These are phyloP conservation scores for Lachancea dasiensis DNA, from an alignment of 805 yeast genomes.

Conservation along the genomic window DNA sequence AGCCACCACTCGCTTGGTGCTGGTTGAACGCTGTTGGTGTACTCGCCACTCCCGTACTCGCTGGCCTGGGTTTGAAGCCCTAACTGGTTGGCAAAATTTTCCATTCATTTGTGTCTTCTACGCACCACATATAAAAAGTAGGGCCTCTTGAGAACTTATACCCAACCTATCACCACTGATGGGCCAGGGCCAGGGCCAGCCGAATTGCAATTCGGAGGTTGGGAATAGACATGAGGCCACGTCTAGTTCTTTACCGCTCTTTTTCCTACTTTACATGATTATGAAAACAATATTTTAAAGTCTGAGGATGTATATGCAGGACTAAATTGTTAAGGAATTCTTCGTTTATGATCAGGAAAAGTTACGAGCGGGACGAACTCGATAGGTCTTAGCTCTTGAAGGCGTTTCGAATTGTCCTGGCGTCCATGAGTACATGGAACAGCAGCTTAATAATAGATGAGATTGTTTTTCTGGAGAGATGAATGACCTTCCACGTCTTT, in stretches of 20 bases:
- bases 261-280: conserved; percentile 27
- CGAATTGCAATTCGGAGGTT: neutral
- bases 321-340: conserved; percentile 62
- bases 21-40: no score
- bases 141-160: no score
- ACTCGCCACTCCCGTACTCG: no score
- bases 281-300: conserved; percentile 32
- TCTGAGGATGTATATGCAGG: conserved; percentile 79
- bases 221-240: neutral
- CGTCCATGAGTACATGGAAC: conserved; percentile 28
- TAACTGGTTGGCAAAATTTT: conserved; percentile 4
- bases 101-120: no score
- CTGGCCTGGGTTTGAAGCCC: no score
- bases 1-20: no score
- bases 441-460: conserved; percentile 14
- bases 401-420: conserved; percentile 9
- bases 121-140: no score
- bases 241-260: conserved; percentile 1
- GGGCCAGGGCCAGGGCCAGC: conserved; percentile 8
- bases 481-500: conserved; percentile 36
- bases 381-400: neutral
- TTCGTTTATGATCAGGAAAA: conserved; percentile 57
- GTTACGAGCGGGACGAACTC: neutral
- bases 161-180: no score
- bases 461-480: conserved; percentile 19